Evolutionary conservation across 208 protist species (phyloP).

Genomic region (Leishmania turanica): DNA sequence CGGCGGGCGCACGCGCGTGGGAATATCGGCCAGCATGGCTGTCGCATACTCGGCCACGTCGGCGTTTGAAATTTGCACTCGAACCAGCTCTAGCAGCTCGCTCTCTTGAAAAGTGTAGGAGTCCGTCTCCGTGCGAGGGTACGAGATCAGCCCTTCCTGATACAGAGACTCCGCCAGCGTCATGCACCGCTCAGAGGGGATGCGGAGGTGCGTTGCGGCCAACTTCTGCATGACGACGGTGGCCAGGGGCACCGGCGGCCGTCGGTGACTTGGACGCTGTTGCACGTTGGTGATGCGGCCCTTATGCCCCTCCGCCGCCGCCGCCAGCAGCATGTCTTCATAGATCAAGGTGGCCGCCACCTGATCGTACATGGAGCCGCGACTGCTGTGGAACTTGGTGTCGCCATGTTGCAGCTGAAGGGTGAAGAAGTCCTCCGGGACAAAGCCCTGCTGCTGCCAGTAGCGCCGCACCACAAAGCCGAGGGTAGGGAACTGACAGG

Average conservation of each 20-base stretch:
- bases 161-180: conserved; percentile 92
- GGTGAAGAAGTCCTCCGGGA: conserved; percentile 83
- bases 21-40: conserved; percentile 59
- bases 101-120: conserved; percentile 88
- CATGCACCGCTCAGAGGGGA: conserved; percentile 96
- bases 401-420: conserved; percentile 58
- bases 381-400: conserved; percentile 54
- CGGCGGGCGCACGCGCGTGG: conserved; percentile 87
- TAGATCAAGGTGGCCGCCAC: conserved; percentile 73
- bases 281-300: conserved; percentile 62
- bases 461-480: conserved; percentile 92
- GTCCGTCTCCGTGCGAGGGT: conserved; percentile 99
- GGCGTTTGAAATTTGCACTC: conserved; percentile 60
- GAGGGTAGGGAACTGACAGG: conserved; percentile 97
- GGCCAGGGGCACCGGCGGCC: conserved; percentile 94
- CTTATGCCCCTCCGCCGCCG: conserved; percentile 41
- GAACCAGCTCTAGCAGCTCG: conserved; percentile 85
- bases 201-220: conserved; percentile 91
- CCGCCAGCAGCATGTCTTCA: conserved; percentile 64
- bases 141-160: conserved; percentile 93
- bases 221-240: conserved; percentile 99
- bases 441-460: conserved; percentile 85
- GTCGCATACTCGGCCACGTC: conserved; percentile 59
- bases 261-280: conserved; percentile 70
- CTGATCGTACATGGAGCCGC: conserved; percentile 79